Percentiles rank a stretch among this genome's conserved stretches.
phyloP scores from a whole-genome alignment of 2,329 filamentous ascomycete genomes.

The Diplodia seriata region DNA sequence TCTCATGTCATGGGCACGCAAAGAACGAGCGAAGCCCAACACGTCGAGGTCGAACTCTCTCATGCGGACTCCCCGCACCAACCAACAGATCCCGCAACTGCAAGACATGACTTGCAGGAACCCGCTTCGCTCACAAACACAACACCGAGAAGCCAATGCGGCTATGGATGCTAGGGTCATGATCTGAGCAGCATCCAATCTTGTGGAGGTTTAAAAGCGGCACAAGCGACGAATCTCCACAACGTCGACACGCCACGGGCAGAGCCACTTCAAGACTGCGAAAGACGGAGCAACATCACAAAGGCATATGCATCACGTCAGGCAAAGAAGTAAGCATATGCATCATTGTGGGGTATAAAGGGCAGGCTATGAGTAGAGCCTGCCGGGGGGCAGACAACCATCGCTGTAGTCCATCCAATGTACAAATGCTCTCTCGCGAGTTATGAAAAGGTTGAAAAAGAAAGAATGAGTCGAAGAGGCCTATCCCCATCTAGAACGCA shows the following conservation, averaged over 20 bases:
- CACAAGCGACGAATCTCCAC: not conserved
- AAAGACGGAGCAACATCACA: not conserved
- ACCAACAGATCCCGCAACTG: not conserved
- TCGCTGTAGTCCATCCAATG: not conserved
- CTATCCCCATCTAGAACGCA: not conserved
- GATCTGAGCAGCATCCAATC: not conserved
- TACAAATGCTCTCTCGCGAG: not conserved
- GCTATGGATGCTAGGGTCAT: not conserved
- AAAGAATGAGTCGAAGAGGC: not conserved
- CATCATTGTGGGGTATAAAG: constrained; percentile 1
- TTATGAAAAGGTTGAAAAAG: not conserved
- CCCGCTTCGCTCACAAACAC: not conserved
- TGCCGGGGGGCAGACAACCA: not conserved
- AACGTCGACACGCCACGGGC: not conserved
- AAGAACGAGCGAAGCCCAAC: not conserved
- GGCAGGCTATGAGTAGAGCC: not conserved
- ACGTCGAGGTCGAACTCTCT: not conserved
- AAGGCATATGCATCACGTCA: not conserved
- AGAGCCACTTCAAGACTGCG: not conserved
- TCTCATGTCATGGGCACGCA: not conserved
- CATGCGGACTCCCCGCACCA: not conserved
- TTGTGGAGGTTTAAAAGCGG: not conserved
- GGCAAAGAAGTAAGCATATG: not conserved
- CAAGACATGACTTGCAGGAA: not conserved
- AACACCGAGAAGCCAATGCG: not conserved